These are phyloP conservation scores for Ensete ventricosum DNA, from an alignment of 176 grass and related monocot species.

Conservation along the genomic window DNA sequence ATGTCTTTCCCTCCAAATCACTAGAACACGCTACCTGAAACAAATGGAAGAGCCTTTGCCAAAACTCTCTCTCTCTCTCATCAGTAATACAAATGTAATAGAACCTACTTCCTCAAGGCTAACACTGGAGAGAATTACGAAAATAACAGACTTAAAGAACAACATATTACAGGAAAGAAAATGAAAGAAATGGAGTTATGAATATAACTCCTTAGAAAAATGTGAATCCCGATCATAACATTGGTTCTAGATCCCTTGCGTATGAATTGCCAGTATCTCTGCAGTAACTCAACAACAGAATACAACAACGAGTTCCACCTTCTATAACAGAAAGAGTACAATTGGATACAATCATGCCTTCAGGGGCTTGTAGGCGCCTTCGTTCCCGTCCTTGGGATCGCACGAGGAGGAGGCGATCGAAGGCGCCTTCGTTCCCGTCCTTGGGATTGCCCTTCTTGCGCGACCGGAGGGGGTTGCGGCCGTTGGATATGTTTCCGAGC, in stretches of 20 bases:
- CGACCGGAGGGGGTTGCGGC: slow-evolving; percentile 16
- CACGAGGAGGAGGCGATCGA: slow-evolving; percentile 46
- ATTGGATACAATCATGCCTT: no score
- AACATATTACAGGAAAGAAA: not conserved
- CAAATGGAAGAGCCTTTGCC: no score
- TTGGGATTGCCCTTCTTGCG: slow-evolving; percentile 21
- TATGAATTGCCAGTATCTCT: no score
- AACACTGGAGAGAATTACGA: no score
- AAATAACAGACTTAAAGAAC: no score
- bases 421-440: slow-evolving; percentile 13
- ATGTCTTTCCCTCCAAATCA: no score
- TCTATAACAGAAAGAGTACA: not conserved
- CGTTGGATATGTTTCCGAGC: slow-evolving; percentile 42
- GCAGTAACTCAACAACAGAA: not conserved
- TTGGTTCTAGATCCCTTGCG: not conserved
- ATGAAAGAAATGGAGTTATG: not conserved
- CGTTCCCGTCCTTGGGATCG: slow-evolving; percentile 19
- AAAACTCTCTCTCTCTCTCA: no score
- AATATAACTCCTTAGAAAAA: not conserved
- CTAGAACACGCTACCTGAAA: no score
- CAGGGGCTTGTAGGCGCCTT: slow-evolving; percentile 12
- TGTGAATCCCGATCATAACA: not conserved
- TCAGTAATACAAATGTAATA: no score
- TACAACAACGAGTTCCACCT: not conserved
- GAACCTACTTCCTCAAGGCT: no score